A percentile compares a stretch with the other conserved stretches of the same genome.
Conservation (phyloP, 2,329 filamentous ascomycete species). For the Rhynchosporium graminicola region DNA sequence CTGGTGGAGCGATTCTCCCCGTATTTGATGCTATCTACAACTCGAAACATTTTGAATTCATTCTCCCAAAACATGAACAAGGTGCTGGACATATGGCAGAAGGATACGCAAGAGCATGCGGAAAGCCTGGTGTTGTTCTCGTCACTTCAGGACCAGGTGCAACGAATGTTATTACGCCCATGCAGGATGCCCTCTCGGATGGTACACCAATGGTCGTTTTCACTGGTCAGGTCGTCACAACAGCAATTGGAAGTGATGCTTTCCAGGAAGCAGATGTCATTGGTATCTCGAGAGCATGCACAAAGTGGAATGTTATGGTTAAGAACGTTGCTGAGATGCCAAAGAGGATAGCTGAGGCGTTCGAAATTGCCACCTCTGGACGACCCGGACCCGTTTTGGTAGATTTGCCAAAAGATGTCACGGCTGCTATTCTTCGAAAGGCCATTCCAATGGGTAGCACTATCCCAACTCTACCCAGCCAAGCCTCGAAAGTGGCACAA, state of each 20-base stretch:
- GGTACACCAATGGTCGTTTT: slow-evolving; percentile 97
- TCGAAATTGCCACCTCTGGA: slow-evolving; percentile 94
- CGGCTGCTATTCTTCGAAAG: slow-evolving; percentile 76
- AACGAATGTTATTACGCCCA: slow-evolving; percentile 93
- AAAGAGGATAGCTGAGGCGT: slow-evolving; percentile 93
- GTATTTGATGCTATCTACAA: slow-evolving; percentile 99
- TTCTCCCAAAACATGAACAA: slow-evolving; percentile 94
- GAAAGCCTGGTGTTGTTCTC: slow-evolving; percentile 91
- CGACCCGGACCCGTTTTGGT: slow-evolving; percentile 93
- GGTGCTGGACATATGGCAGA: slow-evolving; percentile 98
- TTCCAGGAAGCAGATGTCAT: slow-evolving; percentile 97
- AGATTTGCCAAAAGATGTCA: slow-evolving; percentile 95
- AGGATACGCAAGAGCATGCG: slow-evolving; percentile 90
- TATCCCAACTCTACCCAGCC: slow-evolving; percentile 75
- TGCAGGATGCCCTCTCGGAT: slow-evolving; percentile 94
- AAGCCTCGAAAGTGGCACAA: slow-evolving; percentile 79
- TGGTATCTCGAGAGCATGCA: slow-evolving; percentile 91
- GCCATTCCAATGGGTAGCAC: slow-evolving; percentile 71
- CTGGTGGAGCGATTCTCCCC: slow-evolving; percentile 92
- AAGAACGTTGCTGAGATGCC: slow-evolving; percentile 93
- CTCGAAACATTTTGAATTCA: slow-evolving; percentile 93
- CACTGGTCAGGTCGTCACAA: slow-evolving; percentile 86
- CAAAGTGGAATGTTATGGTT: slow-evolving; percentile 99
- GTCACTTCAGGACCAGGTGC: slow-evolving; percentile 96
- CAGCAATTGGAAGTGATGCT: slow-evolving; percentile 88